These are phyloP conservation scores for Fusarium pseudonygamai DNA, from an alignment of 2,329 filamentous ascomycete species.

Conservation along the genomic window DNA sequence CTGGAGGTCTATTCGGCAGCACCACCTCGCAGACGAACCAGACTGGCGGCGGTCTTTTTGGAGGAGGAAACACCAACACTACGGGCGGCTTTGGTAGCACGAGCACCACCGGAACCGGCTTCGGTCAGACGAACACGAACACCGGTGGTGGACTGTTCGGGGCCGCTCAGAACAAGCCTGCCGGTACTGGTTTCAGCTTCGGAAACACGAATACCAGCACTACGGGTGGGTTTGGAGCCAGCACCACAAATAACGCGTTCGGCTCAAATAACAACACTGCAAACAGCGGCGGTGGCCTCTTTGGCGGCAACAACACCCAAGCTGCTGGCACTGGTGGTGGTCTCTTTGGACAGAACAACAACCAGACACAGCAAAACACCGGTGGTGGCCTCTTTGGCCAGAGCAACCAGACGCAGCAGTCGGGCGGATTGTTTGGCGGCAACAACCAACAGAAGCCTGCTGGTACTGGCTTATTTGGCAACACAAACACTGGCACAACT, in stretches of 20 bases:
- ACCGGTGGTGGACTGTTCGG: constrained; percentile 55
- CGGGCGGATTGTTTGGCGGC: constrained; percentile 57
- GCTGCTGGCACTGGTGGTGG: constrained; percentile 50
- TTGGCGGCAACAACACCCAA: constrained; percentile 56
- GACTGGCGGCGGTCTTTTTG: constrained; percentile 43
- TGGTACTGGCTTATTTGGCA: constrained; percentile 46
- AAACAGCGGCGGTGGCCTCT: constrained; percentile 49
- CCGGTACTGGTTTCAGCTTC: constrained; percentile 52
- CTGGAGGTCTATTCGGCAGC: constrained; percentile 52
- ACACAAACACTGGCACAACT: constrained; percentile 14
- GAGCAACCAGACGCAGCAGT: constrained; percentile 46
- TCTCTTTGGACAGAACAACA: constrained; percentile 53
- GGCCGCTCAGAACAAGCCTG: constrained; percentile 51
- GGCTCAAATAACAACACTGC: constrained; percentile 46
- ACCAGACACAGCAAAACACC: constrained; percentile 43
- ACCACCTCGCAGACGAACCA: constrained; percentile 34
- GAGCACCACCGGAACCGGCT: constrained; percentile 47
- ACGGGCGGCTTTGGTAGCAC: constrained; percentile 29
- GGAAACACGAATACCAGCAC: constrained; percentile 52
- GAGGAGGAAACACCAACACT: constrained; percentile 31
- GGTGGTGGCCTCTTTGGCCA: constrained; percentile 50
- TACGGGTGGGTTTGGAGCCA: constrained; percentile 42
- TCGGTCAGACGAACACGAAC: constrained; percentile 49
- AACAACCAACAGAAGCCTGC: constrained; percentile 53
- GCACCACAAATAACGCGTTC: constrained; percentile 33